phyloP scores from a whole-genome alignment of 73 alveolate species.

The Tetrahymena thermophila region DNA sequence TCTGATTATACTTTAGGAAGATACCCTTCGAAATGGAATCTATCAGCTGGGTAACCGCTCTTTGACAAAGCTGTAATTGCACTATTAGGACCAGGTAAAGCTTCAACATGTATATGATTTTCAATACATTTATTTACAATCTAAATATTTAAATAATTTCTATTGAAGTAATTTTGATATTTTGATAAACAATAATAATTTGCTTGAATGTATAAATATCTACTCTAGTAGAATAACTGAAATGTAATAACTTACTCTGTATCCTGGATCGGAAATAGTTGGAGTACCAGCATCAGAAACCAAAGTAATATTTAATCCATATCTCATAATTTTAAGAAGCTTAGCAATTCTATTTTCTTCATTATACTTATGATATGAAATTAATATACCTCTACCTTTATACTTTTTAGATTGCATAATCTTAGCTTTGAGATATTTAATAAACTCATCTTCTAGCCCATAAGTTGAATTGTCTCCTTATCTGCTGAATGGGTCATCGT shows the following conservation, averaged over 20 bases:
- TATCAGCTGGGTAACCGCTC: constrained; percentile 72
- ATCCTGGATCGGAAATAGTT: constrained; percentile 82
- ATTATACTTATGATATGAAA: constrained; percentile 64
- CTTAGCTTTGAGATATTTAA: constrained; percentile 37
- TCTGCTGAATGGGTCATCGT: constrained; percentile 15
- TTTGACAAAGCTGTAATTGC: constrained; percentile 63
- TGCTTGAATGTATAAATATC: not conserved
- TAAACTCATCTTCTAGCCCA: constrained; percentile 66
- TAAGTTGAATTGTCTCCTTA: constrained; percentile 51
- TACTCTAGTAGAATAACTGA: not conserved
- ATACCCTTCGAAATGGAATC: constrained; percentile 64
- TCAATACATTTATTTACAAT: constrained; percentile 53
- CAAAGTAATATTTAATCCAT: constrained; percentile 69
- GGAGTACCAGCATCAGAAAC: constrained; percentile 94
- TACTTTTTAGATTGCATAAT: constrained; percentile 49
- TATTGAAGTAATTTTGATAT: not conserved
- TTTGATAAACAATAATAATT: not conserved
- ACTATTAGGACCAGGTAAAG: constrained; percentile 83
- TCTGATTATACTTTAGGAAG: constrained; percentile 48
- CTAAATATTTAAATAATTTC: not conserved
- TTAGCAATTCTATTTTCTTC: constrained; percentile 69
- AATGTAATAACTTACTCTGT: not conserved
- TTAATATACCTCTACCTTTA: constrained; percentile 77
- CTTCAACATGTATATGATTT: constrained; percentile 57
- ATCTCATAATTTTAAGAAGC: constrained; percentile 60